Base-by-base conservation (phyloP, 352 stramenopile genomes). In the Phytophthora ramorum region DNA sequence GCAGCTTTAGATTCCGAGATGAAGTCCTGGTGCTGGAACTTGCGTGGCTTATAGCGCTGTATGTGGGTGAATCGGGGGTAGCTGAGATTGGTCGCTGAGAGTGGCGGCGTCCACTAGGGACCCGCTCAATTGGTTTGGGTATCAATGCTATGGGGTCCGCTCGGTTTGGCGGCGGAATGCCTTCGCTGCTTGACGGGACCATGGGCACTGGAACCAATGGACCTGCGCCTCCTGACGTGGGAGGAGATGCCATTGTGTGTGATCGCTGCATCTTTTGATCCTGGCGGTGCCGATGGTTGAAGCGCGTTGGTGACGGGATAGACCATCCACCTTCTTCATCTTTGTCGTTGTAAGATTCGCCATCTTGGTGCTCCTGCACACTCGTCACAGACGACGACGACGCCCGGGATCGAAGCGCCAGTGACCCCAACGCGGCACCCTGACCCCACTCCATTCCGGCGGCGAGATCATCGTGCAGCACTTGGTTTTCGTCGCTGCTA, bases 401-500 rank as follows among this genome's bases (percentile, higher is more conserved):
- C 22, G 22, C 22, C 8, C 49, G 50, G 8, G 69, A 58, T 38
- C 49, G 58, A 55, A 60, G 37, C 17, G 37, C 20, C 45, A 61
- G 20, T 12, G 58, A 54, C 13, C 58, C 54, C 44, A 64, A 60
- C 34, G 19, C 14, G 9, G 34, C 9, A 45, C 49, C 41, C 7
- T 65, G 51, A 2, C 14, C 54, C 64, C 58, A 77, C 10, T 19
- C n/a, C 4, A 56, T 37, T 4, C 19, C 35, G 30, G 8, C 19
- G 35, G 51, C 20, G 34, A 19, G n/a, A 19, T 62, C 63, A 40
- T 71, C 58, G 9, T 71, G 56, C 2, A 66, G 14, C 8, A 35
- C 47, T 54, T 75, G 59, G 24, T 72, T 74, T 20, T 75, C 60
- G 30, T 65, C 59, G 14, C 58, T 67, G 32, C 44, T 62, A 22